phyloP scores from a whole-genome alignment of 768 basidiomycete genomes.

The Vishniacozyma victoriae region DNA sequence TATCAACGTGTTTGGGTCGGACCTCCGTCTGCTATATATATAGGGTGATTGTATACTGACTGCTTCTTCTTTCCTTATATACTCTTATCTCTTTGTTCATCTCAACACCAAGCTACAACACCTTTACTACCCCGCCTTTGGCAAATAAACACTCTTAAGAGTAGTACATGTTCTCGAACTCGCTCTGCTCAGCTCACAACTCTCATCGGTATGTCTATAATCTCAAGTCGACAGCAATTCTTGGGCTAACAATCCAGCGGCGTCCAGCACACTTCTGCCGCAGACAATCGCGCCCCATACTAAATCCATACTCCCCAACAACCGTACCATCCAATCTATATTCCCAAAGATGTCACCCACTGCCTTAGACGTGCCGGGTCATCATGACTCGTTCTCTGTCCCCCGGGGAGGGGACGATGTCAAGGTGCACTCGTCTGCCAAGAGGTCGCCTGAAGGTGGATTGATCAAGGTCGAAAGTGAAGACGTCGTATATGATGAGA shows the following conservation, averaged over 20 bases:
- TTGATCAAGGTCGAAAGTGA: conserved; percentile 42
- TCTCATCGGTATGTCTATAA: conserved; percentile 46
- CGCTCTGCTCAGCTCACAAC: conserved; percentile 83
- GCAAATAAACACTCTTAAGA: conserved; percentile 1
- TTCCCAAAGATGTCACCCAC: conserved; percentile 40
- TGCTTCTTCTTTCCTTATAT: too few species aligned
- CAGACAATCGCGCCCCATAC: background rate
- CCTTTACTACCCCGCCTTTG: background rate
- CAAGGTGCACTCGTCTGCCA: conserved; percentile 41
- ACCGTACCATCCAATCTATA: conserved; percentile 47
- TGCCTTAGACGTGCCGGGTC: conserved; percentile 30
- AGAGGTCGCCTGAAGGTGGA: conserved; percentile 39
- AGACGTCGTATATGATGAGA: conserved; percentile 34
- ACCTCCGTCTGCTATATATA: too few species aligned
- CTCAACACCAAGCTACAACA: too few species aligned
- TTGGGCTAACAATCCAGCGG: background rate
- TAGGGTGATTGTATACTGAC: too few species aligned
- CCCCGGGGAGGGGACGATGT: conserved; percentile 5
- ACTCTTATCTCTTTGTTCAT: too few species aligned
- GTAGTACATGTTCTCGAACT: conserved; percentile 88
- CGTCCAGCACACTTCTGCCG: too few species aligned
- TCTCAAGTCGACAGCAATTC: background rate
- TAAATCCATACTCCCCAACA: background rate
- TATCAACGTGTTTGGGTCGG: too few species aligned
- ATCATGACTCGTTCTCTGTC: conserved; percentile 31